phyloP scores from a whole-genome alignment of 2,329 filamentous ascomycete genomes.

The Diaporthe sp. region DNA sequence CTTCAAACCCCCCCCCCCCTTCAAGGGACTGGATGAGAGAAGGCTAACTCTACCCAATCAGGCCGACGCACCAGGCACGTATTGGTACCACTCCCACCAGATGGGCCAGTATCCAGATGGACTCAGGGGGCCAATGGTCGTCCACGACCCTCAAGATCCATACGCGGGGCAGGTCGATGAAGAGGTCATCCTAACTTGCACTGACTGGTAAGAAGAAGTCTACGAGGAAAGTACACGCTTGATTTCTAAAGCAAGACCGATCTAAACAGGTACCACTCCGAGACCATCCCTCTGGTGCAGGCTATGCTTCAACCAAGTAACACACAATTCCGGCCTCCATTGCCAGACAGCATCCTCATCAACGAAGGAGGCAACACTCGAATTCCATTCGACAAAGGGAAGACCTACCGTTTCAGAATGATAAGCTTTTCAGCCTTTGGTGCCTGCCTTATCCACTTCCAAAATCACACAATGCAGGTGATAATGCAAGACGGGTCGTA shows the following conservation, averaged over 20 bases:
- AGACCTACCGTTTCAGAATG: conserved; percentile 59
- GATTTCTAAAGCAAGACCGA: not conserved
- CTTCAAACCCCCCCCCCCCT: not conserved
- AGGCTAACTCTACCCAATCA: conserved; percentile 35
- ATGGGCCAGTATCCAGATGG: conserved; percentile 75
- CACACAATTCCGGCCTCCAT: conserved; percentile 50
- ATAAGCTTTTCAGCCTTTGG: conserved; percentile 58
- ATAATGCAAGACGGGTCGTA: conserved; percentile 57
- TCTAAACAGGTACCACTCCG: conserved; percentile 52
- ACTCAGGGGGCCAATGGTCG: conserved; percentile 65
- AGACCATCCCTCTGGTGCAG: conserved; percentile 50
- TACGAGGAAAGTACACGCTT: not conserved
- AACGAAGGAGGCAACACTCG: conserved; percentile 54
- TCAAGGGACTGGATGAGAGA: not conserved
- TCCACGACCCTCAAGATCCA: conserved; percentile 64
- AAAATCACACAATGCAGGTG: conserved; percentile 55
- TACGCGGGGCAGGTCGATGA: conserved; percentile 61
- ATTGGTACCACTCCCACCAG: conserved; percentile 72
- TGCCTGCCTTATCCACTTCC: conserved; percentile 55
- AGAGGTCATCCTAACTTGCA: conserved; percentile 58
- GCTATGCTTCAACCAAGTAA: conserved; percentile 54
- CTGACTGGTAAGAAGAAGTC: conserved; percentile 48
- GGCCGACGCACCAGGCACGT: conserved; percentile 56
- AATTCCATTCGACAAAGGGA: conserved; percentile 51
- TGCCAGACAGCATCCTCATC: conserved; percentile 53